Base-by-base conservation (phyloP, 257 asterid genomes). In the Solanum piurae region DNA sequence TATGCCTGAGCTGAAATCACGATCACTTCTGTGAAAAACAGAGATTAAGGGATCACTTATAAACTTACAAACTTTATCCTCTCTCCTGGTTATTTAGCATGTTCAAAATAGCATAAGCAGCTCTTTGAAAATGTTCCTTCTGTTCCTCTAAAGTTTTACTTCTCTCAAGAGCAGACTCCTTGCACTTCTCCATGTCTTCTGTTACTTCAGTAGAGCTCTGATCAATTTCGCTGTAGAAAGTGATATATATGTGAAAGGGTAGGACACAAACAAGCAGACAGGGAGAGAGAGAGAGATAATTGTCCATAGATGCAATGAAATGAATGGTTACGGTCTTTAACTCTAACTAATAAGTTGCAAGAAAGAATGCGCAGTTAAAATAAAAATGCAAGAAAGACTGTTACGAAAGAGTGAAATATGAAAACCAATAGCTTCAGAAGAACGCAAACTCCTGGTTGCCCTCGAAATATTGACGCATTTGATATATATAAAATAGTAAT, bases 61-160 rank as follows among this genome's bases (percentile, higher is more conserved):
- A 34, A 86, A 91, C 93, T 90, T 92, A 87, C 76, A 88, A 89
- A 73, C 77, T 74, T 92, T 93, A 92, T 90, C 87, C 88, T 86
- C 84, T 86, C 88, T 91, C 91, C 66, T 89, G 89, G 89, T 86
- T 88, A 83, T 92, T 91, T 60, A 96, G 95, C 96, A 96, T 90
- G 92, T 93, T 93, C 74, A 96, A 89, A 90, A 93, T 95, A 88
- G 98, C 95, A 91, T 85, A 92, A 49, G 98, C 95, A 91, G 98
- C 94, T 92, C 94, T 95, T 91, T 94, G 98, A 87, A 92, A 92
- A 87, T 89, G 90, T 72, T 94, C 94, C 90, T 88, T 96, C 91
- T 94, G 96, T 89, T 93, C 95, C 90, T 94, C 96, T 84, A 96
- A 86, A n/a, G 85, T 89, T 87, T 71, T 94, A 91, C 92, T 94